Conservation (phyloP, 345 rosid species). For the Viola odorata region DNA sequence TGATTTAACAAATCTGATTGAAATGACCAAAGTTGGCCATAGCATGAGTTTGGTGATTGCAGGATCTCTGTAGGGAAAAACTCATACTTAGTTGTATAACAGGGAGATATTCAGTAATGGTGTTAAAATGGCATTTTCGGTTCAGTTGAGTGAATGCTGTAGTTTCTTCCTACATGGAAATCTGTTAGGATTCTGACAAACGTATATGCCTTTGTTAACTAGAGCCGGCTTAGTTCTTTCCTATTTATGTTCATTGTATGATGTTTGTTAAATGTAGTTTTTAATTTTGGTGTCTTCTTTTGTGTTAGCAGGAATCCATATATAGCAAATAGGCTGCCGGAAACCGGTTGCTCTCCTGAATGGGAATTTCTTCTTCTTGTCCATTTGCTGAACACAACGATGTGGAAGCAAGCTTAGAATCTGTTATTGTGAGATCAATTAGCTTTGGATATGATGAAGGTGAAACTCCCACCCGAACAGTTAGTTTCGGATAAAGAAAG, state of each 20-base stretch:
- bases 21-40: too few species aligned
- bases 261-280: not conserved
- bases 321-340: constrained; percentile 3
- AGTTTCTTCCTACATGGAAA: too few species aligned
- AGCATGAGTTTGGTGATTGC: too few species aligned
- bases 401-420: constrained; percentile 57
- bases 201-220: too few species aligned
- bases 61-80: too few species aligned
- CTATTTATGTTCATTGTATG: not conserved
- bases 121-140: too few species aligned
- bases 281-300: constrained; percentile 5
- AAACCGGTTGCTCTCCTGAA: constrained; percentile 24
- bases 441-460: constrained; percentile 63
- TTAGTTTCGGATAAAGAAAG: constrained; percentile 48
- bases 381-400: constrained; percentile 53
- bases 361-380: constrained; percentile 65
- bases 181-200: too few species aligned
- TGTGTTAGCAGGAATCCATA: constrained; percentile 23
- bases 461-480: constrained; percentile 56
- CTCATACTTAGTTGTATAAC: too few species aligned
- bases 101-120: too few species aligned
- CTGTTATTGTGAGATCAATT: constrained; percentile 65
- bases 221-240: too few species aligned
- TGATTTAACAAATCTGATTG: too few species aligned
- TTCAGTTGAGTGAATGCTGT: too few species aligned